phyloP scores from a whole-genome alignment of 192 early-diverging fungal genomes.

The Spinellus fusiger region DNA sequence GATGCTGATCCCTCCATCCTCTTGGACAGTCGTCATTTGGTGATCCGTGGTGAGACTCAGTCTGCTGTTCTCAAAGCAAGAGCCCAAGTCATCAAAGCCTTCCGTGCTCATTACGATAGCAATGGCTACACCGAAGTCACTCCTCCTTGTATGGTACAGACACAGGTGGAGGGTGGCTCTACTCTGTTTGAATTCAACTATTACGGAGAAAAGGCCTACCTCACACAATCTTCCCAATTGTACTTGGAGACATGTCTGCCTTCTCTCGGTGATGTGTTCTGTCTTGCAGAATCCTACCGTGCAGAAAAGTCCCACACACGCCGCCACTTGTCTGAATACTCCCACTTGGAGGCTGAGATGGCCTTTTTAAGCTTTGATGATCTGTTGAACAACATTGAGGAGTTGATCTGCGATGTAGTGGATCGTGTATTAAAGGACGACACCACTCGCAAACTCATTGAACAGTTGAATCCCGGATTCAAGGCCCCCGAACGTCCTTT shows the following conservation, averaged over 20 bases:
- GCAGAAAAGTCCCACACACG: slow-evolving; percentile 97
- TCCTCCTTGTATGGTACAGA: slow-evolving; percentile 99
- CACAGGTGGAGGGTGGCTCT: slow-evolving; percentile 96
- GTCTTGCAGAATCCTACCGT: slow-evolving; percentile 93
- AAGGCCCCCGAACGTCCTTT: slow-evolving; percentile 81
- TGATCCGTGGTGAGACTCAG: slow-evolving; percentile 88
- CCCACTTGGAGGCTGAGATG: slow-evolving; percentile 96
- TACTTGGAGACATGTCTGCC: slow-evolving; percentile 96
- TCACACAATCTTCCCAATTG: slow-evolving; percentile 98
- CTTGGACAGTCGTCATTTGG: slow-evolving; percentile 92
- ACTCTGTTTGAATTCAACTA: slow-evolving; percentile 95
- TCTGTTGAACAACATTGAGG: slow-evolving; percentile 79
- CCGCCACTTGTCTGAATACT: slow-evolving; percentile 93
- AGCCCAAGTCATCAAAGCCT: slow-evolving; percentile 79
- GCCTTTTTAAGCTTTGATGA: slow-evolving; percentile 93
- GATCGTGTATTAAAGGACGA: slow-evolving; percentile 75
- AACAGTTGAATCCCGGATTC: slow-evolving; percentile 91
- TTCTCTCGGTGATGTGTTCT: slow-evolving; percentile 93
- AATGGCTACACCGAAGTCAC: slow-evolving; percentile 82
- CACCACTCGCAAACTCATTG: slow-evolving; percentile 63
- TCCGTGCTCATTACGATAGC: slow-evolving; percentile 91
- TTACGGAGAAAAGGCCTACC: slow-evolving; percentile 94
- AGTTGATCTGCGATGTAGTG: slow-evolving; percentile 76
- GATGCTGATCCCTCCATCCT: slow-evolving; percentile 85
- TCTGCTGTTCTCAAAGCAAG: slow-evolving; percentile 85